Conservation (phyloP, 2,329 filamentous ascomycete genomes). For the Botrytis fragariae region DNA sequence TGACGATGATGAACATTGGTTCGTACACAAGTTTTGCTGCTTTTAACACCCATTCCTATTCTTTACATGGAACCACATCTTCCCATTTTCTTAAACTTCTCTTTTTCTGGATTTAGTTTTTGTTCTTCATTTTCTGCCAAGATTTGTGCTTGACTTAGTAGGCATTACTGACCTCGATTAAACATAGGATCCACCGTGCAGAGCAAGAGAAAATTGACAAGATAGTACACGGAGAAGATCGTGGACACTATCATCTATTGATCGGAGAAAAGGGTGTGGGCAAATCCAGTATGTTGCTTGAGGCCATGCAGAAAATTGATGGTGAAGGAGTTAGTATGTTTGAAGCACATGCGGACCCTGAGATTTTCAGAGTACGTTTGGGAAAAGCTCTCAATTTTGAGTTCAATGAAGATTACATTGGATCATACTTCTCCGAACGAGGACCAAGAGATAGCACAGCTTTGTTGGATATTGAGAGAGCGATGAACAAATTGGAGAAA, state of each 20-base stretch:
- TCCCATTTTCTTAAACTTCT: not conserved
- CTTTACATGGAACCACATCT: not conserved
- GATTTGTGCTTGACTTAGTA: not conserved
- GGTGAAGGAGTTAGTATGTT: conserved; percentile 92
- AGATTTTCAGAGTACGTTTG: conserved; percentile 89
- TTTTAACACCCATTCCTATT: not conserved
- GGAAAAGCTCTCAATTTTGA: conserved; percentile 96
- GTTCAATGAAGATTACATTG: conserved; percentile 97
- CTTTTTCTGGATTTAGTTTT: not conserved
- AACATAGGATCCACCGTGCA: conserved; percentile 62
- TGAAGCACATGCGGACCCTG: conserved; percentile 89
- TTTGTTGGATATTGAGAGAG: conserved; percentile 90
- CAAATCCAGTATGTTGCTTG: conserved; percentile 94
- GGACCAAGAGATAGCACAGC: conserved; percentile 90
- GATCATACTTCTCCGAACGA: conserved; percentile 89
- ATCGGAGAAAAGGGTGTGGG: conserved; percentile 95
- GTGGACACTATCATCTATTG: conserved; percentile 86
- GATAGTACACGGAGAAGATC: conserved; percentile 72
- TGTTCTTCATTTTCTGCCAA: not conserved
- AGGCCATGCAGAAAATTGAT: conserved; percentile 90
- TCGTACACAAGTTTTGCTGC: not conserved
- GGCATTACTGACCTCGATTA: not conserved
- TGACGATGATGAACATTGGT: conserved; percentile 55
- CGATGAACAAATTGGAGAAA: conserved; percentile 97
- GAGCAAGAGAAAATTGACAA: conserved; percentile 79